phyloP scores from a whole-genome alignment of 805 yeast genomes.

The Yamadazyma kitorensis region DNA sequence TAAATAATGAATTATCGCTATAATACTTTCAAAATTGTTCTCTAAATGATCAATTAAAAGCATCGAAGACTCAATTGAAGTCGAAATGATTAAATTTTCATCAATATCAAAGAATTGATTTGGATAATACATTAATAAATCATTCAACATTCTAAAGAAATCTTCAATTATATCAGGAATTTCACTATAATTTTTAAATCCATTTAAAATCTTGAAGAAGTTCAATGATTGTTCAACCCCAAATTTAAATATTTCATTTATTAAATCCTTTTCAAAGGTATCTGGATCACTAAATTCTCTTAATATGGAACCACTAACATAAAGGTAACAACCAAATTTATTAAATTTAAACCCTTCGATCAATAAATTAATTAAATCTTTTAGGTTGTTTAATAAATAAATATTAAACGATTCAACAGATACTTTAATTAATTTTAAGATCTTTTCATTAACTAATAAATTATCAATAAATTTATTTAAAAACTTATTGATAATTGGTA shows the following conservation, averaged over 20 bases:
- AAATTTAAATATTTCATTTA: conserved; percentile 44
- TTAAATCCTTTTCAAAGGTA: conserved; percentile 7
- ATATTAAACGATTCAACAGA: conserved; percentile 61
- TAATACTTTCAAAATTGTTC: conserved; percentile 70
- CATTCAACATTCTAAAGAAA: conserved; percentile 76
- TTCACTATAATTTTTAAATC: conserved; percentile 29
- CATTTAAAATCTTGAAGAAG: conserved; percentile 40
- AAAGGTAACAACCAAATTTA: conserved; percentile 77
- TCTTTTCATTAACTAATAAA: conserved; percentile 67
- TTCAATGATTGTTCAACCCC: conserved; percentile 61
- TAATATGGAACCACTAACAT: conserved; percentile 83
- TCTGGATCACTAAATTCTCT: conserved; percentile 65
- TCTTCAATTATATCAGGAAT: conserved; percentile 79
- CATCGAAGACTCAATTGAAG: conserved; percentile 58
- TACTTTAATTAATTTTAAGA: conserved; percentile 63
- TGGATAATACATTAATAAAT: conserved; percentile 74
- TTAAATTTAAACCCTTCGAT: conserved; percentile 68
- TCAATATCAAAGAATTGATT: conserved; percentile 46
- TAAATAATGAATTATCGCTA: conserved; percentile 68
- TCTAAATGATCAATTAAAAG: conserved; percentile 49
- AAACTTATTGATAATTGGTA: conserved; percentile 55
- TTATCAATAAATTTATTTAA: conserved; percentile 57
- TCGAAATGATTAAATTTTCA: conserved; percentile 33
- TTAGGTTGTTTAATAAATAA: conserved; percentile 56
- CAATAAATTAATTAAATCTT: conserved; percentile 62